These are phyloP conservation scores for Phytophthora fragariae DNA, from an alignment of 352 stramenopile genomes.

Conservation along the genomic window DNA sequence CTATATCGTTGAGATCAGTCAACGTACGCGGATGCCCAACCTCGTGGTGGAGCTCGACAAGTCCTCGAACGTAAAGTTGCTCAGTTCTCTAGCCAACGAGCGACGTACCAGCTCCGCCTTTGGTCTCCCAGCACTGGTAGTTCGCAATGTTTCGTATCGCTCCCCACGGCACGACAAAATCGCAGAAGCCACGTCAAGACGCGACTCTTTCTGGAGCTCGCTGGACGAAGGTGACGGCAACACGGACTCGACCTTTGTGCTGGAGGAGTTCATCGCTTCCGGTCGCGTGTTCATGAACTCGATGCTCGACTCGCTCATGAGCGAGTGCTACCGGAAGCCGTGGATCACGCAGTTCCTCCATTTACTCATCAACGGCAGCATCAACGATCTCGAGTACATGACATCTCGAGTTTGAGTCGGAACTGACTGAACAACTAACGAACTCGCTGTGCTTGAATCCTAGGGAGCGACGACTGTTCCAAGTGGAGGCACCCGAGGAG, in stretches of 20 bases:
- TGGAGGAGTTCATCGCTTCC: slow-evolving; percentile 80
- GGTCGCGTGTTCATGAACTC: slow-evolving; percentile 80
- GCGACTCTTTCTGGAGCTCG: slow-evolving; percentile 51
- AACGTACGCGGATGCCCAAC: slow-evolving; percentile 70
- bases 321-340: slow-evolving; percentile 80
- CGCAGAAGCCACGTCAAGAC: slow-evolving; percentile 24
- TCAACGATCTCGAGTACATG: slow-evolving; percentile 62
- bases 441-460: background rate
- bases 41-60: slow-evolving; percentile 79
- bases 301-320: slow-evolving; percentile 78
- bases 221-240: slow-evolving; percentile 49
- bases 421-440: slow-evolving; percentile 29
- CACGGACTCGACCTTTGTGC: slow-evolving; percentile 50
- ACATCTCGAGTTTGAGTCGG: too few relatives aligned
- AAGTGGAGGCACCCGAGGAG: slow-evolving; percentile 62
- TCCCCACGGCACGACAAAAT: slow-evolving; percentile 45
- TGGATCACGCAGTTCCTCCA: slow-evolving; percentile 79
- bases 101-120: slow-evolving; percentile 47
- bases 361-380: slow-evolving; percentile 66
- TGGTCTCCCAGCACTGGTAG: slow-evolving; percentile 45
- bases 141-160: slow-evolving; percentile 55
- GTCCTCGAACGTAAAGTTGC: slow-evolving; percentile 79
- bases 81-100: slow-evolving; percentile 77
- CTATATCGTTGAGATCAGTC: slow-evolving; percentile 85
- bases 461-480: slow-evolving; percentile 72